These are phyloP conservation scores for Ulmus americana DNA, from an alignment of 331 rosid genomes.

Conservation along the genomic window DNA sequence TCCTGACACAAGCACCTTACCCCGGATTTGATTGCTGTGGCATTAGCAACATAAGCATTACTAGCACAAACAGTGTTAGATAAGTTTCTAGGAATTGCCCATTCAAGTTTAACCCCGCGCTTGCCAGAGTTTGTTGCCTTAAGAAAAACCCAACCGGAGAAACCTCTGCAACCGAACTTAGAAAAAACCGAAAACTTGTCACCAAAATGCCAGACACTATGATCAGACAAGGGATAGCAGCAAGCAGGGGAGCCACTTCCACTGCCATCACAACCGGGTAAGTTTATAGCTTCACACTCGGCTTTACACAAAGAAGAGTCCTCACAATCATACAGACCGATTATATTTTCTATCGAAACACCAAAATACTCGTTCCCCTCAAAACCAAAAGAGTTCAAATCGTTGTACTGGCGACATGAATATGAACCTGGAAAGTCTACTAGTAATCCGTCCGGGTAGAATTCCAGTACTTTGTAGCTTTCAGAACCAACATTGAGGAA, in stretches of 20 bases:
- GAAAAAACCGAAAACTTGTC: constrained; percentile 60
- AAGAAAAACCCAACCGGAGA: constrained; percentile 74
- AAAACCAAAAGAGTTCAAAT: constrained; percentile 52
- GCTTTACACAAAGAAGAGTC: constrained; percentile 82
- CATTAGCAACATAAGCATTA: constrained; percentile 48
- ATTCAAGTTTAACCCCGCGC: constrained; percentile 83
- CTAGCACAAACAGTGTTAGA: constrained; percentile 44
- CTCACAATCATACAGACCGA: constrained; percentile 87
- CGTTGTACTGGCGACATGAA: constrained; percentile 70
- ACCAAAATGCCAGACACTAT: constrained; percentile 61
- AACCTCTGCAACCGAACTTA: constrained; percentile 81
- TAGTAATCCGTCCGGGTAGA: constrained; percentile 63
- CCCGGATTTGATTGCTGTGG: constrained; percentile 51
- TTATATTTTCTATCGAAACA: constrained; percentile 61
- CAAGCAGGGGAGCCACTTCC: constrained; percentile 60
- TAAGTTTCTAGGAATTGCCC: constrained; percentile 66
- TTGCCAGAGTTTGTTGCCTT: constrained; percentile 55
- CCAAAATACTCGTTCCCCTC: constrained; percentile 44
- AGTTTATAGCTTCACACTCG: constrained; percentile 53
- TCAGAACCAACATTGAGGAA: constrained; percentile 45
- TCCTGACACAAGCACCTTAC: constrained; percentile 61
- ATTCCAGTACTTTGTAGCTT: constrained; percentile 51
- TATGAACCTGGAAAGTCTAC: constrained; percentile 64
- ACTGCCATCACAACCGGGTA: constrained; percentile 67
- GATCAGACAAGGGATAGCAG: constrained; percentile 83